Evolutionary conservation across 2,329 filamentous ascomycete species (phyloP), one percentile per base, ranked within the genome.

Genomic region (Fusarium pseudoanthophilum): DNA sequence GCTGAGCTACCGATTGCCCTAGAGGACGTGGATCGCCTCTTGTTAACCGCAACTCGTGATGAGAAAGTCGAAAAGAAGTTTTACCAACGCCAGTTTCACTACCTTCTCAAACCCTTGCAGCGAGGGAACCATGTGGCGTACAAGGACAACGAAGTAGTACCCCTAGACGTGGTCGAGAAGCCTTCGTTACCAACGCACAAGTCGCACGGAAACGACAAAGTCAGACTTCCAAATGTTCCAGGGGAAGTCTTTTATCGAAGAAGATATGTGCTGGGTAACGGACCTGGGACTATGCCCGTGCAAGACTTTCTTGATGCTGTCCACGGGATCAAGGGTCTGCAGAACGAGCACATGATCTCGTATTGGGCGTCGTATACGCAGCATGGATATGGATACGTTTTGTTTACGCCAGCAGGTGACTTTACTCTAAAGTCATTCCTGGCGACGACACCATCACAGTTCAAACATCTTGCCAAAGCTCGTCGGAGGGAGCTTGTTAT

Each of bases 301-400:
- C 85, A 86, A 37, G 87, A 89, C 15, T 92, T 93, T 77, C 81
- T 90, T 36, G 85, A 87, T 66, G 90, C 92, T 71, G 82, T 93
- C 46, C 86, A 89, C 66, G 85, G 84, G 62, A 87, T 92, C 70
- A 88, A 84, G 74, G 83, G 85, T 60, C 78, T 93, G 21, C 85
- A 89, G 65, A 92, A 93, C 78, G 87, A 90, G 48, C 92, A 95
- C 78, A 85, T 95, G 65, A 88, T 90, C n/a, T 90, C 89, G 16
- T 88, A 92, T 46, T 93, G 89, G 87, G 90, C 89, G 5, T 93
- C 92, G 0, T 95, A 94, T 78, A 90, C 87, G 4, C 86, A 91
- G 61, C 88, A 89, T 72, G 89, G 87, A 11, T 84, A 81, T 67
- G 92, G 90, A 13, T 94, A 92, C 77, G 84, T 91, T 30, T 84